Conservation (phyloP, 441 rosid genomes). For the Pelargonium citronellum region DNA sequence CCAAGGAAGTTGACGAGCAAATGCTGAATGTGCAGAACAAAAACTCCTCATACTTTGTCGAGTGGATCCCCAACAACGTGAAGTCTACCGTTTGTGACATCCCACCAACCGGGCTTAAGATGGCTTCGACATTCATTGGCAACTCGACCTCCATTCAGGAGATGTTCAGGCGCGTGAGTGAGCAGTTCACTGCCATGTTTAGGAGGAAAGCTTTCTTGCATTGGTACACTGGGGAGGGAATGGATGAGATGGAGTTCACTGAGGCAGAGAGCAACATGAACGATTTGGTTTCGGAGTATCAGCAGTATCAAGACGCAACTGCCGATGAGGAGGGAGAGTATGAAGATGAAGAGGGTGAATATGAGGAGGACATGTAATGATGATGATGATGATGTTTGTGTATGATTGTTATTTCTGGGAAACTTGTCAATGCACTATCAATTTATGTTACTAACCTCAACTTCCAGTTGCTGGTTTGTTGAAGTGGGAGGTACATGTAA, state of each 20-base stretch:
- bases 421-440: not conserved
- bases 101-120: conserved; percentile 64
- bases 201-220: conserved; percentile 81
- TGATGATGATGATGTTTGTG: conserved; percentile 10
- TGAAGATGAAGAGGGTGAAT: conserved; percentile 46
- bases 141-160: conserved; percentile 73
- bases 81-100: conserved; percentile 79
- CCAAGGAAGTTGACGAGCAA: conserved; percentile 73
- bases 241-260: conserved; percentile 78
- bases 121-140: conserved; percentile 76
- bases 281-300: conserved; percentile 67
- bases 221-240: conserved; percentile 72
- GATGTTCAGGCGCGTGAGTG: conserved; percentile 75
- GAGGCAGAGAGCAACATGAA: conserved; percentile 80
- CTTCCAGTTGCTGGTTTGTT: conserved; percentile 49
- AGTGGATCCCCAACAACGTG: conserved; percentile 78
- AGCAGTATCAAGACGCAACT: conserved; percentile 78
- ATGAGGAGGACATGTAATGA: too few relatives aligned
- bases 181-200: conserved; percentile 79
- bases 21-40: conserved; percentile 80
- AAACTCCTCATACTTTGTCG: conserved; percentile 76
- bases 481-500: not conserved
- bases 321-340: conserved; percentile 68
- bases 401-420: not conserved
- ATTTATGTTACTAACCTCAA: conserved; percentile 28